These are phyloP conservation scores for Fusarium nodosum DNA, from an alignment of 2,329 filamentous ascomycete species.

Conservation along the genomic window DNA sequence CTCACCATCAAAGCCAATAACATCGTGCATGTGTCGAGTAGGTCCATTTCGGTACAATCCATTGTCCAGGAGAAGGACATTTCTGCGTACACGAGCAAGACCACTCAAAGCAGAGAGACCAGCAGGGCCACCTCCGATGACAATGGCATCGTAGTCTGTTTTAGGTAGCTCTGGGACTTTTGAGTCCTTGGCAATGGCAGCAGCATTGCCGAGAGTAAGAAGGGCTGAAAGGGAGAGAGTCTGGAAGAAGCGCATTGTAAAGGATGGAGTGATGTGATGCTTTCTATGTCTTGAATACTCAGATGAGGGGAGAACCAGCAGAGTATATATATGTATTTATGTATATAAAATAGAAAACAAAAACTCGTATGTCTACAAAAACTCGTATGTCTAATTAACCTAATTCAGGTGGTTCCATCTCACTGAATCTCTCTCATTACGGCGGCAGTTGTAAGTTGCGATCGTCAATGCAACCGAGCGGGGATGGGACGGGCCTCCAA, in stretches of 20 bases:
- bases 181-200: slow-evolving; percentile 25
- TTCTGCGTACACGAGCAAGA: slow-evolving; percentile 69
- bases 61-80: slow-evolving; percentile 69
- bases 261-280: not conserved
- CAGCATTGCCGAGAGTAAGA: slow-evolving; percentile 31
- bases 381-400: slow-evolving; percentile 16
- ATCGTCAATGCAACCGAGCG: slow-evolving; percentile 3
- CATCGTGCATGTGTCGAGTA: slow-evolving; percentile 72
- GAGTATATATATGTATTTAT: not conserved
- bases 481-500: not conserved
- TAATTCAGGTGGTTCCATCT: not conserved
- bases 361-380: slow-evolving; percentile 4
- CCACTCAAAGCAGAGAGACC: slow-evolving; percentile 68
- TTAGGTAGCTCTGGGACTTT: slow-evolving; percentile 25
- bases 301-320: not conserved
- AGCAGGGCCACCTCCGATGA: slow-evolving; percentile 70
- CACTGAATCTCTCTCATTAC: slow-evolving; percentile 1
- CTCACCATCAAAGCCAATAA: slow-evolving; percentile 70
- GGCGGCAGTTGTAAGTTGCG: slow-evolving; percentile 7
- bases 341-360: not conserved
- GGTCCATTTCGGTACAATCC: slow-evolving; percentile 69
- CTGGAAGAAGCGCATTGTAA: slow-evolving; percentile 40
- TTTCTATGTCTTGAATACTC: not conserved
- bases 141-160: slow-evolving; percentile 65
- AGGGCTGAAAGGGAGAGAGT: slow-evolving; percentile 26